phyloP scores from a whole-genome alignment of 2,329 filamentous ascomycete species.

The Xylariaceae sp. region DNA sequence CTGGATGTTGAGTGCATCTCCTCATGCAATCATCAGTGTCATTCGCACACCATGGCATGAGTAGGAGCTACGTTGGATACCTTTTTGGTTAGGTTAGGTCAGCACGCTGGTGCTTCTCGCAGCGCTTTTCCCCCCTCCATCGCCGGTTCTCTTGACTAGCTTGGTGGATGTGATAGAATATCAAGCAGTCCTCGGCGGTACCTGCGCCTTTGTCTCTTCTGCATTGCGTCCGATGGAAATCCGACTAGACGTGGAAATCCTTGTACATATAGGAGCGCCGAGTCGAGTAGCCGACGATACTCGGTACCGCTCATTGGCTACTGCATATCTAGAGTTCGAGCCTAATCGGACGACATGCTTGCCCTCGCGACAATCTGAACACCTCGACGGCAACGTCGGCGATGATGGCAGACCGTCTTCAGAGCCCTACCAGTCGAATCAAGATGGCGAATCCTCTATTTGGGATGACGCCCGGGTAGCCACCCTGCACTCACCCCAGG shows the following conservation, averaged over 20 bases:
- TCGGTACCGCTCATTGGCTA: slow-evolving; percentile 46
- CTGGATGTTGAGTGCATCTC: too few relatives aligned
- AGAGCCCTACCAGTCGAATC: neutral
- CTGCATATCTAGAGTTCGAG: slow-evolving; percentile 48
- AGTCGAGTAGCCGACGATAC: slow-evolving; percentile 45
- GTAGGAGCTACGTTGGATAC: too few relatives aligned
- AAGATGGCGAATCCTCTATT: slow-evolving; percentile 7
- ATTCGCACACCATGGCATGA: too few relatives aligned
- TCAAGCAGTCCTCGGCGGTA: neutral
- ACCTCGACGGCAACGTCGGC: neutral
- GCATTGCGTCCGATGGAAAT: slow-evolving; percentile 21
- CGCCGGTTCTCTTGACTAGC: neutral
- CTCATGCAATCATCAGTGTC: too few relatives aligned
- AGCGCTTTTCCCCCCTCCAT: neutral
- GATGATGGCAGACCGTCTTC: neutral
- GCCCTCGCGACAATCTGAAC: neutral
- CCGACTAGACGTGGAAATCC: slow-evolving; percentile 44
- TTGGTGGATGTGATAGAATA: neutral
- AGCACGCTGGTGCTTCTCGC: neutral
- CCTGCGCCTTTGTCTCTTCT: neutral
- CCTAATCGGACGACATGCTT: slow-evolving; percentile 2
- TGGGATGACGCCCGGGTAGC: slow-evolving; percentile 10
- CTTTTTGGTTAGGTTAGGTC: too few relatives aligned
- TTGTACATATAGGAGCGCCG: slow-evolving; percentile 53
- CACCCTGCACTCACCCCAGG: slow-evolving; percentile 28